phyloP scores from a whole-genome alignment of 2,329 filamentous ascomycete genomes.

The Sclerotinia borealis region DNA sequence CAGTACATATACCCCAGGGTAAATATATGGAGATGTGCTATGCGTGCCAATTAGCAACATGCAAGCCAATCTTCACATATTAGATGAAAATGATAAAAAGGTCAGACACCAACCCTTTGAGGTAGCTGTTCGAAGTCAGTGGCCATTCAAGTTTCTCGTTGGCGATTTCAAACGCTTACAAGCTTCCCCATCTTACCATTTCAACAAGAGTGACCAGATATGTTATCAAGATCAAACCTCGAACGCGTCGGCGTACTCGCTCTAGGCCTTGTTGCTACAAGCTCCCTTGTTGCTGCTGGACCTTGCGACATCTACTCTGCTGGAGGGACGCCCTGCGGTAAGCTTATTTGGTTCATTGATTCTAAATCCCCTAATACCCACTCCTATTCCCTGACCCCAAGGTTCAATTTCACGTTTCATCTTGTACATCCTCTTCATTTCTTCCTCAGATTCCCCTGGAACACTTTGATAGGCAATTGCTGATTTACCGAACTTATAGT shows the following conservation, averaged over 20 bases:
- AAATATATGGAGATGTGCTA: background rate
- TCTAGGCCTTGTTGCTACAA: slow-evolving; percentile 33
- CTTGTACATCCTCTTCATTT: background rate
- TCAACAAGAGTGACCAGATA: slow-evolving; percentile 23
- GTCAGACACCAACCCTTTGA: background rate
- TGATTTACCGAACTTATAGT: slow-evolving; percentile 29
- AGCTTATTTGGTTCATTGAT: background rate
- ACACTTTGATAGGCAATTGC: background rate
- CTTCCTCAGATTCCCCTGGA: background rate
- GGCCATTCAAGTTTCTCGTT: background rate
- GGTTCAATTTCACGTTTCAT: background rate
- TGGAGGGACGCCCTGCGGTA: slow-evolving; percentile 50
- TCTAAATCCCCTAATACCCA: background rate
- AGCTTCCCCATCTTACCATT: slow-evolving; percentile 2
- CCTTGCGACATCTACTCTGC: slow-evolving; percentile 57
- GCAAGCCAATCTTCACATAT: background rate
- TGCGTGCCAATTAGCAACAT: background rate
- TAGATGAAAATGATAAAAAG: background rate
- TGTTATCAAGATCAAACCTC: slow-evolving; percentile 31
- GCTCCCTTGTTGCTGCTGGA: slow-evolving; percentile 42
- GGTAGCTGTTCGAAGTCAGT: background rate
- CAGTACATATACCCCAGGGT: background rate
- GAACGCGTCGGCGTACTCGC: slow-evolving; percentile 23
- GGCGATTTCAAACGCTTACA: background rate
- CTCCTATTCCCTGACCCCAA: too few relatives aligned